A percentile compares a stretch with the other conserved stretches of the same genome.
These are phyloP conservation scores for Begonia masoniana DNA, from an alignment of 306 rosid species.

Conservation along the genomic window DNA sequence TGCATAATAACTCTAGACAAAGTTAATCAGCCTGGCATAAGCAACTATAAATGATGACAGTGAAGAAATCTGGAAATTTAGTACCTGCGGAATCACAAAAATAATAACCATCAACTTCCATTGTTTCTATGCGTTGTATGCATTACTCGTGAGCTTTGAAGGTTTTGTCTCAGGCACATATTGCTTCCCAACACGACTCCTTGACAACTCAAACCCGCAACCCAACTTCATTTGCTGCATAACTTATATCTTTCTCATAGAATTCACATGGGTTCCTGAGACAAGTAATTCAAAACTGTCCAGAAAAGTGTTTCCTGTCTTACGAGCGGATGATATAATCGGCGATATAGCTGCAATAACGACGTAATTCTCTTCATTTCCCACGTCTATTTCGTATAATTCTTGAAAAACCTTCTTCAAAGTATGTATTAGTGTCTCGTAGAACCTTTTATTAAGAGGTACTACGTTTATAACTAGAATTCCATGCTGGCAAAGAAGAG, in stretches of 20 bases:
- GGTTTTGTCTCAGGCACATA: background rate
- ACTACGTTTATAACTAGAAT: slow-evolving; percentile 56
- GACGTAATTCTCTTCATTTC: slow-evolving; percentile 67
- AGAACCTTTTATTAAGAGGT: slow-evolving; percentile 35
- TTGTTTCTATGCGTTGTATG: too few relatives aligned
- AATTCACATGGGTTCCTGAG: slow-evolving; percentile 42
- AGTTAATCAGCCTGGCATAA: too few relatives aligned
- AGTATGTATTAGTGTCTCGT: slow-evolving; percentile 23
- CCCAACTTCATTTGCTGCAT: background rate
- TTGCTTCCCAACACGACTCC: background rate
- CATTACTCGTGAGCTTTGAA: too few relatives aligned
- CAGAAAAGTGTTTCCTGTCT: slow-evolving; percentile 27
- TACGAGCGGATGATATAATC: slow-evolving; percentile 13
- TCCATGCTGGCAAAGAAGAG: slow-evolving; percentile 48
- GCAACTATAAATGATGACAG: too few relatives aligned
- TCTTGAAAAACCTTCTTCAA: slow-evolving; percentile 41
- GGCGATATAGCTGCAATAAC: slow-evolving; percentile 39
- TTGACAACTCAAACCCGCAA: background rate
- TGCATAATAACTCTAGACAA: too few relatives aligned
- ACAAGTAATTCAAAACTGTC: slow-evolving; percentile 29
- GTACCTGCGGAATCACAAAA: too few relatives aligned
- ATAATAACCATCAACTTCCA: too few relatives aligned
- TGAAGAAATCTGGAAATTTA: too few relatives aligned
- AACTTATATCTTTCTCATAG: slow-evolving; percentile 28
- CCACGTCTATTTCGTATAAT: slow-evolving; percentile 52